Base-by-base conservation (phyloP, 2,329 filamentous ascomycete genomes). In the Thielaviopsis punctulata region DNA sequence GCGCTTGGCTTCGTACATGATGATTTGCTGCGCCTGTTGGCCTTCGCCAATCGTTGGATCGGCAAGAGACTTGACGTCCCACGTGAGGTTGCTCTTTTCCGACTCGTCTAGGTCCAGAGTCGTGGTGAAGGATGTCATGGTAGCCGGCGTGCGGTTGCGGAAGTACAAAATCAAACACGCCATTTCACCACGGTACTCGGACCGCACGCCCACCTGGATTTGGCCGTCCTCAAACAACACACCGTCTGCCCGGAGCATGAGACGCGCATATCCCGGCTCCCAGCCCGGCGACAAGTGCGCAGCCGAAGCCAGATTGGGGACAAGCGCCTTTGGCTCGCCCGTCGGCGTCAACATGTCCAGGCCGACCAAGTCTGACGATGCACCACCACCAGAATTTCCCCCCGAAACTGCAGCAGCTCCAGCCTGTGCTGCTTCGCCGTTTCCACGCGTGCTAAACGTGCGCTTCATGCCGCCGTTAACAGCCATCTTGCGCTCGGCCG, bases 161-260 rank as follows among this genome's bases (percentile, higher is more conserved):
- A 96, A 95, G 66, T 96, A 98, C 49, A 95, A 70, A 60, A 98
- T 96, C 56, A 98, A 71, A 61, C 92, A 95, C 43, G 92, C 92
- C 70, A 95, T 83, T 63, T 95, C 86, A n/a, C 82, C 86, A 55
- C 92, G 83, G 64, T 95, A 98, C 67, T 98, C 92, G 9, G 88
- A 93, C 33, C 92, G 82, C 50, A 96, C 69, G 27, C 92, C 92
- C 41, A 98, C 76, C 63, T 98, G 90, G 51, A 98, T 77, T 66
- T 98, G 92, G 0, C 82, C 83, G 62, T 98, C 92, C 66, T 98
- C 89, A 63, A 95, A 98, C 1, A 98, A 72, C 8, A 98, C 77
- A 52, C 92, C 92, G 63, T 96, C 89, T 0, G 83, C 69, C 52
- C 75, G 76, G 48, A 95, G 77, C 59, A 95, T 74, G 15, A 98